Conservation (phyloP, 176 grass and related monocot species). For the Oryza nivara region DNA sequence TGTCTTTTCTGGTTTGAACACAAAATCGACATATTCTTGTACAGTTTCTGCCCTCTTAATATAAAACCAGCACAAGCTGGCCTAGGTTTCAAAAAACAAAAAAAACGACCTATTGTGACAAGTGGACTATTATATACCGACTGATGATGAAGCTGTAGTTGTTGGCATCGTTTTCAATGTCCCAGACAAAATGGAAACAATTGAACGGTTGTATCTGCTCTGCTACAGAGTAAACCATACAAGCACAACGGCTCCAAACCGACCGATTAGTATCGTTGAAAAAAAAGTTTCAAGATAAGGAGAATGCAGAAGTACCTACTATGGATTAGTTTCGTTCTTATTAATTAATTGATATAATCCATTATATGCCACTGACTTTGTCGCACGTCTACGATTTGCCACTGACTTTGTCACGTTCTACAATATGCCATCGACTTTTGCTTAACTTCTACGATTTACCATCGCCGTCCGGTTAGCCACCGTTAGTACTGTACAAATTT, state of each 20-base stretch:
- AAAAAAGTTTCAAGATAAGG: neutral
- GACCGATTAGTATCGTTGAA: neutral
- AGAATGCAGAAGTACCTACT: neutral
- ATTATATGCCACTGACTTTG: too few relatives aligned
- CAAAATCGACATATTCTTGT: neutral
- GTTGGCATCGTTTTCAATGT: neutral
- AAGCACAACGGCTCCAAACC: neutral
- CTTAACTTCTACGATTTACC: too few relatives aligned
- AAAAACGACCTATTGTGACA: neutral
- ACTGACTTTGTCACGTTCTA: too few relatives aligned
- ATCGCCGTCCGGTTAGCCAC: too few relatives aligned
- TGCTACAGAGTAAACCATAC: neutral
- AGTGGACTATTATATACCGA: neutral
- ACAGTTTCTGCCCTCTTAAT: too few relatives aligned
- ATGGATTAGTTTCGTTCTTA: neutral
- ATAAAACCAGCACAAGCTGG: too few relatives aligned
- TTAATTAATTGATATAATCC: too few relatives aligned
- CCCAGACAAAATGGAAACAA: neutral
- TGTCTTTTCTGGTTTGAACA: neutral
- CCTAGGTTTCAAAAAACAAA: too few relatives aligned
- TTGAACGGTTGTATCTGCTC: slow-evolving; percentile 12
- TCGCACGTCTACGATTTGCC: too few relatives aligned
- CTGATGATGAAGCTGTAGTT: neutral
- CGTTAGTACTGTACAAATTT: too few relatives aligned
- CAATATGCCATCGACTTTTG: too few relatives aligned